These are phyloP conservation scores for Tetracentron sinense DNA, from an alignment of 164 flowering plant genomes.

Conservation along the genomic window DNA sequence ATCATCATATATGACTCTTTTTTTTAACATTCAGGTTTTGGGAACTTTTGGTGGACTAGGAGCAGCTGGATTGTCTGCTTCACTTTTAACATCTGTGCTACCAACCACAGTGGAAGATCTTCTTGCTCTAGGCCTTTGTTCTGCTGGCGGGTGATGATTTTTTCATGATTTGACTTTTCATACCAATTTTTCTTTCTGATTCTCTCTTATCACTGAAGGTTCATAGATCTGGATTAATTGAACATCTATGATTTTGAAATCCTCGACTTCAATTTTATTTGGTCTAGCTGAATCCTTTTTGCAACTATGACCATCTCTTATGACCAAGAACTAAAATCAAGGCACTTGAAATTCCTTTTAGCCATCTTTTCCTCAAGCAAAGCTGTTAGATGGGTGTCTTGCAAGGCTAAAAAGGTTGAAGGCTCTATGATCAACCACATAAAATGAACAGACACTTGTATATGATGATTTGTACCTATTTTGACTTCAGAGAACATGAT, in stretches of 20 bases:
- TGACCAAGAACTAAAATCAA: not conserved
- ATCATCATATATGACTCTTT: constrained; percentile 2
- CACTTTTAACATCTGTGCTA: constrained; percentile 83
- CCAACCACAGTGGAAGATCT: constrained; percentile 91
- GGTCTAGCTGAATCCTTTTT: not conserved
- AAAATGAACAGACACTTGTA: too few species aligned
- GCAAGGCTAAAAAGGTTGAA: too few species aligned
- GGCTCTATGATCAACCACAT: too few species aligned
- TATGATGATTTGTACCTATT: too few species aligned
- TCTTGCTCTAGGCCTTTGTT: constrained; percentile 94
- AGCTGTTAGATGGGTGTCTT: too few species aligned
- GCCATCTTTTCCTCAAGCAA: not conserved
- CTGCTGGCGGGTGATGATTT: constrained; percentile 81
- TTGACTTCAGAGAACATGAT: too few species aligned
- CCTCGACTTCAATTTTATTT: too few species aligned
- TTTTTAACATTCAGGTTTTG: constrained; percentile 61
- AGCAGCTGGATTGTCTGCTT: constrained; percentile 93
- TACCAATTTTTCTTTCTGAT: constrained; percentile 1
- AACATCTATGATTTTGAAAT: not conserved
- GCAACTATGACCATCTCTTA: not conserved
- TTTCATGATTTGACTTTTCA: constrained; percentile 1
- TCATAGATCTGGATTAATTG: not conserved
- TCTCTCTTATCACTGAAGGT: constrained; percentile 2
- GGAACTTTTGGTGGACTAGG: constrained; percentile 93
- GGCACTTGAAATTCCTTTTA: not conserved